phyloP scores from a whole-genome alignment of 306 rosid genomes.

The Dalbergia cochinchinensis region DNA sequence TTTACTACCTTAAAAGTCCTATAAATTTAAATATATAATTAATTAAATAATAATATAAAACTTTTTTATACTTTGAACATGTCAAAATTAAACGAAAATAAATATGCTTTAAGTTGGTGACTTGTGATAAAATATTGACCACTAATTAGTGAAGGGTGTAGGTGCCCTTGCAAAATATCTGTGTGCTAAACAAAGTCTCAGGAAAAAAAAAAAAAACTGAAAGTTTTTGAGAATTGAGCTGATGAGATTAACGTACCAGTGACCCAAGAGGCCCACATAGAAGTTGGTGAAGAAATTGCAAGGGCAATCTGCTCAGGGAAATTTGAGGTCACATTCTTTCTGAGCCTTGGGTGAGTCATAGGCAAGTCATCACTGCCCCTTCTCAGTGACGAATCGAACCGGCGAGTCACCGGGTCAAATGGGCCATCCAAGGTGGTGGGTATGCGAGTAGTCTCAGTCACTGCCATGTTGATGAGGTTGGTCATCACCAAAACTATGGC shows the following conservation, averaged over 20 bases:
- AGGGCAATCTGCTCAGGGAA: conserved; percentile 89
- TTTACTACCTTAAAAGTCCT: too few species aligned
- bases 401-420: conserved; percentile 72
- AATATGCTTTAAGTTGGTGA: not conserved
- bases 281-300: conserved; percentile 79
- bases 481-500: conserved; percentile 42
- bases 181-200: not conserved
- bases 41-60: too few species aligned
- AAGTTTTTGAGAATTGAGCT: conserved; percentile 20
- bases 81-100: not conserved
- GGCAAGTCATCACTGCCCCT: conserved; percentile 88
- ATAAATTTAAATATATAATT: too few species aligned
- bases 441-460: conserved; percentile 51
- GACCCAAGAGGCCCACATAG: conserved; percentile 94
- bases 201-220: not conserved
- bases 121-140: not conserved
- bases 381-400: conserved; percentile 70
- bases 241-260: conserved; percentile 66
- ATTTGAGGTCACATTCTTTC: conserved; percentile 70
- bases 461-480: conserved; percentile 38
- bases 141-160: not conserved
- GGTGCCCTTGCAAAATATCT: not conserved
- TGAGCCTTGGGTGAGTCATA: conserved; percentile 87
- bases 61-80: too few species aligned
- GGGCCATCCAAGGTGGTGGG: conserved; percentile 93